phyloP scores from a whole-genome alignment of 1,139 yeast species.

The Debaryomyces psychrophilus region DNA sequence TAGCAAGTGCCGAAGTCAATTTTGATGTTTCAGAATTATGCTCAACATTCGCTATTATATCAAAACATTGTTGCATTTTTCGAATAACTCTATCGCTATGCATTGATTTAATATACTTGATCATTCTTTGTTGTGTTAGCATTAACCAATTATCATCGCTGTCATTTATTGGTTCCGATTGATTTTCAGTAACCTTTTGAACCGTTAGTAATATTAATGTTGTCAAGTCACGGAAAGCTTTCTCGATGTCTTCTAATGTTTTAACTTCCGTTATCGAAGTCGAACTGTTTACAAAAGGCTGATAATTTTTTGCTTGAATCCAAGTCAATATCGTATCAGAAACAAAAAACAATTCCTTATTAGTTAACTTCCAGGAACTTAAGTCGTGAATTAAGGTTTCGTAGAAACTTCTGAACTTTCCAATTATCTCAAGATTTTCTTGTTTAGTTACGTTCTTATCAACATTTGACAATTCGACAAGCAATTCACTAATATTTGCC shows the following conservation, averaged over 20 bases:
- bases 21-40: conserved; percentile 39
- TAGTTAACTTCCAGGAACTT: conserved; percentile 31
- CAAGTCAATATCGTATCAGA: conserved; percentile 49
- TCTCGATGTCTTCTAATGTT: conserved; percentile 48
- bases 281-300: conserved; percentile 26
- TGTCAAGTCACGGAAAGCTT: conserved; percentile 52
- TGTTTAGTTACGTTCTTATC: conserved; percentile 20
- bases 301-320: conserved; percentile 26
- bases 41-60: conserved; percentile 29
- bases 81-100: conserved; percentile 34
- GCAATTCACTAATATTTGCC: conserved; percentile 20
- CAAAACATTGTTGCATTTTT: conserved; percentile 24
- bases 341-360: conserved; percentile 42
- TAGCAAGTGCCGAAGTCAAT: conserved; percentile 47
- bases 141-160: conserved; percentile 72
- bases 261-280: conserved; percentile 25
- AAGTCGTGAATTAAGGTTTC: conserved; percentile 23
- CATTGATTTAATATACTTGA: conserved; percentile 31
- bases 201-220: conserved; percentile 66
- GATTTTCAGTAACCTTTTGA: conserved; percentile 55
- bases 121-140: conserved; percentile 47
- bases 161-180: conserved; percentile 35
- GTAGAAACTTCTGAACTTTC: conserved; percentile 15
- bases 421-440: conserved; percentile 13
- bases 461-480: conserved; percentile 12